Conservation (phyloP, 1,284 basidiomycete genomes). For the Vanrija pseudolonga region DNA sequence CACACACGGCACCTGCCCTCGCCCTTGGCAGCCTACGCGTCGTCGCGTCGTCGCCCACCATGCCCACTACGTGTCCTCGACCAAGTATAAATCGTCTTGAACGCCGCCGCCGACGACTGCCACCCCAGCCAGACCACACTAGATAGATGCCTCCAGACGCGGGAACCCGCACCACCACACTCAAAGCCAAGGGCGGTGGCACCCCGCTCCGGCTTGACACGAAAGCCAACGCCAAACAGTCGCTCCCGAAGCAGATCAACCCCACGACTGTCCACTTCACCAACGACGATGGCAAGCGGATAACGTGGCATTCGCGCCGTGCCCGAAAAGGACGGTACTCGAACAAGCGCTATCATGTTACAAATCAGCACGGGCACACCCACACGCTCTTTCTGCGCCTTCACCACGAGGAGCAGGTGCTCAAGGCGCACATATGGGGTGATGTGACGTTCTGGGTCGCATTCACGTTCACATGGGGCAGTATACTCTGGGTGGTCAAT, state of each 20-base stretch:
- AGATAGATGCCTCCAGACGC: too few relatives aligned
- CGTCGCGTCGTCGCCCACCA: too few relatives aligned
- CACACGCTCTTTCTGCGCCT: neutral
- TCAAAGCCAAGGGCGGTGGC: too few relatives aligned
- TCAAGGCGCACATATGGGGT: slow-evolving; percentile 26
- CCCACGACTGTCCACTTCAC: neutral
- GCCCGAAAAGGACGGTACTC: slow-evolving; percentile 1
- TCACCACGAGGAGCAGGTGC: slow-evolving; percentile 9
- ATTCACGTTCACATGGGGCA: slow-evolving; percentile 49
- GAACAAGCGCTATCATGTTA: neutral
- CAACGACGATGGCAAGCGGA: neutral
- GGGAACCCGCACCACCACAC: too few relatives aligned
- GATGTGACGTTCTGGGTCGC: slow-evolving; percentile 41
- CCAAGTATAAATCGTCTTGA: too few relatives aligned
- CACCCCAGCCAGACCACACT: too few relatives aligned
- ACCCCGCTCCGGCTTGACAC: neutral
- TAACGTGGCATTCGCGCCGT: slow-evolving; percentile 9
- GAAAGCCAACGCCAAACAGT: neutral
- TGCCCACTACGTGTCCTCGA: too few relatives aligned
- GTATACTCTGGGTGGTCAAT: slow-evolving; percentile 58
- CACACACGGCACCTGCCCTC: too few relatives aligned
- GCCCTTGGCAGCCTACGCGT: too few relatives aligned
- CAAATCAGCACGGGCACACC: neutral
- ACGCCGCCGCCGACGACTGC: too few relatives aligned
- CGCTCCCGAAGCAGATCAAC: neutral